Conservation (phyloP, 2,329 filamentous ascomycete genomes). For the Arthrobotrys entomopaga region DNA sequence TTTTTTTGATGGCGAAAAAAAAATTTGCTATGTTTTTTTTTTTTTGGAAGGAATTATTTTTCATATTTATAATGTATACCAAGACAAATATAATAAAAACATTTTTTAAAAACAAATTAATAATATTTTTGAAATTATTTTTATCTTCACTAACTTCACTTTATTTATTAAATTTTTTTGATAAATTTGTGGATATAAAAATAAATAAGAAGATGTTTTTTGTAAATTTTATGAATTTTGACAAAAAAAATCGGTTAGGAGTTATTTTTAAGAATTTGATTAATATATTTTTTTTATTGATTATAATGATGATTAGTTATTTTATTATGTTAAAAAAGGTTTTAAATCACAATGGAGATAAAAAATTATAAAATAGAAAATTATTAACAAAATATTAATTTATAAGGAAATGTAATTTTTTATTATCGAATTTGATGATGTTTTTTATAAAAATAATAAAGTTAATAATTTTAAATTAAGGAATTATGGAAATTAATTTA, state of each 20-base stretch:
- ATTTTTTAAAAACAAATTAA: conserved; percentile 4
- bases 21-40: conserved; percentile 1
- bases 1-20: conserved; percentile 5
- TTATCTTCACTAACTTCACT: not conserved
- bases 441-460: conserved; percentile 5
- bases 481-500: too few relatives aligned
- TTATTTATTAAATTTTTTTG: conserved; percentile 3
- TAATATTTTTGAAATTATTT: not conserved
- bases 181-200: conserved; percentile 10
- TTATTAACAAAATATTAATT: not conserved
- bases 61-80: conserved; percentile 14
- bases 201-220: not conserved
- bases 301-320: not conserved
- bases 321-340: not conserved
- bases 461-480: not conserved
- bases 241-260: not conserved
- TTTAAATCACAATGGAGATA: not conserved
- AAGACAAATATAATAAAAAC: conserved; percentile 12
- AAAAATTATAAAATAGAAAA: conserved; percentile 3
- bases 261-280: conserved; percentile 1
- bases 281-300: not conserved
- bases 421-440: not conserved
- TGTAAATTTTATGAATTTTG: not conserved
- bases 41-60: conserved; percentile 11
- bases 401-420: conserved; percentile 2